Conservation (phyloP, 2,329 filamentous ascomycete genomes). For the Sporothrix humicola region DNA sequence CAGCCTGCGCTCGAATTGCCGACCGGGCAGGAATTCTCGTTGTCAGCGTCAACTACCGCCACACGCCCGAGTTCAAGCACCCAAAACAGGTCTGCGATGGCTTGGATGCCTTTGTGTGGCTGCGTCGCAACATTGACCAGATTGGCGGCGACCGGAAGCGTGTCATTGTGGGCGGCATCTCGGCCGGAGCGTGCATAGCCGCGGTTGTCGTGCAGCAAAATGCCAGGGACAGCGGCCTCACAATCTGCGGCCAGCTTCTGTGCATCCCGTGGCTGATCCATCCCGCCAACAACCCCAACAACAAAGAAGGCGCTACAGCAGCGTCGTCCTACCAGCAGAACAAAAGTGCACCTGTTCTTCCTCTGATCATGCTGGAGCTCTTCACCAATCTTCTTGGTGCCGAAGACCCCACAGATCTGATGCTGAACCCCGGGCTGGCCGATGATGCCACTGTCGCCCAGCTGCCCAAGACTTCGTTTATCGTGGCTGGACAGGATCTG, state of each 20-base stretch:
- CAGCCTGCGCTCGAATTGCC: neutral
- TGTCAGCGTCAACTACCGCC: neutral
- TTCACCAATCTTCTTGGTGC: too few species aligned
- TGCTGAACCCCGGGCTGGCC: too few species aligned
- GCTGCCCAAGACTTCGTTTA: too few species aligned
- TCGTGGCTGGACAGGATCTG: too few species aligned
- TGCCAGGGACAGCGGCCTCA: neutral
- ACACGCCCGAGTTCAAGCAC: neutral
- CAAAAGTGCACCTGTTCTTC: too few species aligned
- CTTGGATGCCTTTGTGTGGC: neutral
- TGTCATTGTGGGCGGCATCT: slow-evolving; percentile 8
- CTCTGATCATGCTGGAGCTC: too few species aligned
- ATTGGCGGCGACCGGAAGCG: neutral
- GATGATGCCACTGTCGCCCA: too few species aligned
- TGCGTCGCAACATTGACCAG: neutral
- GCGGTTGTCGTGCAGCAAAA: neutral
- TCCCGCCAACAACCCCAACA: neutral
- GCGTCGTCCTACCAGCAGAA: too few species aligned
- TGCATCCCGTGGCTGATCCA: slow-evolving; percentile 1
- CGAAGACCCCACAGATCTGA: too few species aligned
- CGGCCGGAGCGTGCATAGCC: neutral
- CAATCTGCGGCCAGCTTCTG: neutral
- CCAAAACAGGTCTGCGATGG: neutral
- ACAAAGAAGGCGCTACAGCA: neutral
- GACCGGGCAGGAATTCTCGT: neutral